These are phyloP conservation scores for Vicia faba DNA, from an alignment of 306 rosid genomes.

Conservation along the genomic window DNA sequence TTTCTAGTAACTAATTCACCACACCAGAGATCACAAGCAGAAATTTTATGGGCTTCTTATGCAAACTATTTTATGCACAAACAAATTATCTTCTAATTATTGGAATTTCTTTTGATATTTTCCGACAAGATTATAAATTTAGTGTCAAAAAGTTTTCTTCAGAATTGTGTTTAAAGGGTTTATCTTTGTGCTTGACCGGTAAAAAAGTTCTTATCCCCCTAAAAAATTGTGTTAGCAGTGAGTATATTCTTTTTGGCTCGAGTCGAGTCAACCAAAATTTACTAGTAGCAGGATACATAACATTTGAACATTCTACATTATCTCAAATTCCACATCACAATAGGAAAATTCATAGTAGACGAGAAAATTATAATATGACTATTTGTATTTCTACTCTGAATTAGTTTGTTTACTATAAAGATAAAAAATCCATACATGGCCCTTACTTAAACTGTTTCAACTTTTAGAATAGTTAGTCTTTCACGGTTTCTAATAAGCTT, in stretches of 20 bases:
- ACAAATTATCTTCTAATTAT: conserved; percentile 8
- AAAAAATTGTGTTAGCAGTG: neutral
- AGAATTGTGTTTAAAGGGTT: conserved; percentile 12
- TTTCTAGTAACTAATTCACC: neutral
- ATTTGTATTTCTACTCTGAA: neutral
- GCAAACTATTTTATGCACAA: conserved; percentile 10
- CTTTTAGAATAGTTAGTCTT: conserved; percentile 19
- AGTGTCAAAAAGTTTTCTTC: neutral
- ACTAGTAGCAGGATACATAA: conserved; percentile 2
- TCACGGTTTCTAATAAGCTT: neutral
- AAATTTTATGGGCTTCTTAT: conserved; percentile 7
- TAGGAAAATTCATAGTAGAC: conserved; percentile 1
- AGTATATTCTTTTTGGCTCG: neutral
- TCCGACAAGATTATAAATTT: neutral
- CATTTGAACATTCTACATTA: neutral
- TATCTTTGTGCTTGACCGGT: conserved; percentile 19
- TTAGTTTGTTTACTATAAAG: neutral
- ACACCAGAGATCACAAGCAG: neutral
- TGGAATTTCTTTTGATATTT: conserved; percentile 6
- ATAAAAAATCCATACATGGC: neutral
- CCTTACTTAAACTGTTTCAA: neutral
- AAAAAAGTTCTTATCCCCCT: neutral
- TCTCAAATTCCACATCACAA: conserved; percentile 3
- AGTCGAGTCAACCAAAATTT: neutral
- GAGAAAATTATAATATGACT: conserved; percentile 9